Conservation (phyloP, 2,329 filamentous ascomycete genomes). For the Exophiala mesophila region DNA sequence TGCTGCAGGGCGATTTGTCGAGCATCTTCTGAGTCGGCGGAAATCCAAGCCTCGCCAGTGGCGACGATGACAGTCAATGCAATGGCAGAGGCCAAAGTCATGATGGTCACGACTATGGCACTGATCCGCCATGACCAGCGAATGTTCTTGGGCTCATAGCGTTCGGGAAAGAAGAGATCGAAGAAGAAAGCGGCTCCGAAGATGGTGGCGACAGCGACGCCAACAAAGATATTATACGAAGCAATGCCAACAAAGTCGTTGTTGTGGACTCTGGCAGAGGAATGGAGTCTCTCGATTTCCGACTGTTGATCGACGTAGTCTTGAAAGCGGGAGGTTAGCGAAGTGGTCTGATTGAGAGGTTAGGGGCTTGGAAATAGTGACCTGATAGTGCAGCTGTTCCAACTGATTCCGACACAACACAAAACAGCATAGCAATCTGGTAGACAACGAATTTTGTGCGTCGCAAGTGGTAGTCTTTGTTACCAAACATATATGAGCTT, state of each 20-base stretch:
- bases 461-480: constrained; percentile 50
- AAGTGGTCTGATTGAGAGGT: not conserved
- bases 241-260: constrained; percentile 53
- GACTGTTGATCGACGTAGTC: constrained; percentile 54
- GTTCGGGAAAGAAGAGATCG: constrained; percentile 57
- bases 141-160: constrained; percentile 46
- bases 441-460: constrained; percentile 57
- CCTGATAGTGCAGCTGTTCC: constrained; percentile 53
- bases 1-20: constrained; percentile 30
- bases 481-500: constrained; percentile 52
- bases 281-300: constrained; percentile 39
- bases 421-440: constrained; percentile 55
- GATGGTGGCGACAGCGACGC: constrained; percentile 53
- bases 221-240: constrained; percentile 56
- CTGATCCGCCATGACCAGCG: constrained; percentile 52
- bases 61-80: constrained; percentile 50
- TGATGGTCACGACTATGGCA: constrained; percentile 44
- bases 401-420: constrained; percentile 53
- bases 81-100: constrained; percentile 46
- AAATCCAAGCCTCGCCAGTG: constrained; percentile 42
- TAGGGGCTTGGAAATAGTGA: constrained; percentile 28
- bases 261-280: constrained; percentile 46
- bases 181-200: constrained; percentile 59
- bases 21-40: constrained; percentile 32
- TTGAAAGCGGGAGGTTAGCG: constrained; percentile 23